These are phyloP conservation scores for Scytalidium lignicola DNA, from an alignment of 2,329 filamentous ascomycete species.

Conservation along the genomic window DNA sequence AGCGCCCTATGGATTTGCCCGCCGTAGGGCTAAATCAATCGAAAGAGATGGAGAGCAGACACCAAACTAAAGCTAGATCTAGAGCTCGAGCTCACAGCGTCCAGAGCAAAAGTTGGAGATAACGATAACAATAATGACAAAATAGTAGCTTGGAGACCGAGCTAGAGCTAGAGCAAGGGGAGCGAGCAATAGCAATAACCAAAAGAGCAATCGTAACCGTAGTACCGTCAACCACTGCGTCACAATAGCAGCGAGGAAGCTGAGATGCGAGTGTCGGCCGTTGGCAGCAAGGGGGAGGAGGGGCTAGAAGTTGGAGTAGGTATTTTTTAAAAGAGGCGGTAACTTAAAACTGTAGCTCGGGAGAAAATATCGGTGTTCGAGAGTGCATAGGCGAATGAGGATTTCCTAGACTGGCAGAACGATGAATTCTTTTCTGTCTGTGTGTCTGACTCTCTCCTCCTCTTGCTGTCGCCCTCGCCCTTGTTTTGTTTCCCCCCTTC, in stretches of 20 bases:
- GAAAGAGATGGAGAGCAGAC: neutral
- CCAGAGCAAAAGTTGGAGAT: neutral
- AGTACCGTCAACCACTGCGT: neutral
- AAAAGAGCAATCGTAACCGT: neutral
- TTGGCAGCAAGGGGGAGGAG: neutral
- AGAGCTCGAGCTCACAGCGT: no score
- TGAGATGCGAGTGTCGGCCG: neutral
- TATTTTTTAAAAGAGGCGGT: no score
- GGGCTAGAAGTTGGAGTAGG: no score
- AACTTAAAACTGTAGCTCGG: no score
- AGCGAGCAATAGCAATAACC: neutral
- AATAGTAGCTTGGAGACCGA: no score
- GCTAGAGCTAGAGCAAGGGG: neutral
- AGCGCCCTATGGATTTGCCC: no score
- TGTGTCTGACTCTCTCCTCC: no score
- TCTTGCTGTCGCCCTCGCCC: neutral
- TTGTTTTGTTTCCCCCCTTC: neutral
- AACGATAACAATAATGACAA: slow-evolving; percentile 1
- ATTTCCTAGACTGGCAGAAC: no score
- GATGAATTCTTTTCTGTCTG: no score
- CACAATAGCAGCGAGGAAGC: neutral
- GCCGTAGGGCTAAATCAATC: neutral
- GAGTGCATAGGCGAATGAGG: no score
- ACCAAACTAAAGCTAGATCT: no score
- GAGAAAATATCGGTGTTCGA: no score